A percentile compares a stretch with the other conserved stretches of the same genome.
phyloP scores from a whole-genome alignment of 768 basidiomycete genomes.

The Russula virescens region DNA sequence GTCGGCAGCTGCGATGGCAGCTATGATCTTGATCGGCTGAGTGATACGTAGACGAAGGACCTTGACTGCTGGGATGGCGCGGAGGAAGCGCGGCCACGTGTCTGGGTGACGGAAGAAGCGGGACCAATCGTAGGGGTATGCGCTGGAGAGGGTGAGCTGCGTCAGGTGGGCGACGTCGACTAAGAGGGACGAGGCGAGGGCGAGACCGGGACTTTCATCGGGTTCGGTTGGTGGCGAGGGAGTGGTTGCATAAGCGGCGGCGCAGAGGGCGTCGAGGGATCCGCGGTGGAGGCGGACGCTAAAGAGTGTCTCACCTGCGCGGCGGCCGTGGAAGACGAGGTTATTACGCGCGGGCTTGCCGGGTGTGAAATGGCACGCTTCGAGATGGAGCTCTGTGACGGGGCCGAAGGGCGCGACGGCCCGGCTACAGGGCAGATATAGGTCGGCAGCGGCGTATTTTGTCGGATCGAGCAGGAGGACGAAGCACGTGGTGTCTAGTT shows the following conservation, averaged over 20 bases:
- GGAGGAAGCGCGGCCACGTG: constrained; percentile 7
- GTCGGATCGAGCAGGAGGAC: constrained; percentile 10
- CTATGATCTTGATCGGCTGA: neutral
- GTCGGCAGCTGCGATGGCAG: neutral
- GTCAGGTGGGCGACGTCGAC: constrained; percentile 4
- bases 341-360: constrained; percentile 10
- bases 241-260: too few relatives aligned
- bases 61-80: neutral
- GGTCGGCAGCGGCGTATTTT: neutral
- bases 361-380: constrained; percentile 6
- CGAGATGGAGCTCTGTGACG: constrained; percentile 10
- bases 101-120: constrained; percentile 9
- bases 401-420: neutral
- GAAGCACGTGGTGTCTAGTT: neutral
- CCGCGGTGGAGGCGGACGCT: constrained; percentile 4
- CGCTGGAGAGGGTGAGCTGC: constrained; percentile 16
- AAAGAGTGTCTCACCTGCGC: constrained; percentile 5
- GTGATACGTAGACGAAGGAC: constrained; percentile 4
- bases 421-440: neutral
- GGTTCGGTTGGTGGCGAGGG: neutral
- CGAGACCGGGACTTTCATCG: neutral
- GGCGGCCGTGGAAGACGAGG: constrained; percentile 14
- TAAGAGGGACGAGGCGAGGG: constrained; percentile 9
- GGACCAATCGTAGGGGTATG: neutral
- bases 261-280: neutral